Percentiles rank a stretch among this genome's conserved stretches.
These are phyloP conservation scores for Glycine soja DNA, from an alignment of 306 rosid species.

Conservation along the genomic window DNA sequence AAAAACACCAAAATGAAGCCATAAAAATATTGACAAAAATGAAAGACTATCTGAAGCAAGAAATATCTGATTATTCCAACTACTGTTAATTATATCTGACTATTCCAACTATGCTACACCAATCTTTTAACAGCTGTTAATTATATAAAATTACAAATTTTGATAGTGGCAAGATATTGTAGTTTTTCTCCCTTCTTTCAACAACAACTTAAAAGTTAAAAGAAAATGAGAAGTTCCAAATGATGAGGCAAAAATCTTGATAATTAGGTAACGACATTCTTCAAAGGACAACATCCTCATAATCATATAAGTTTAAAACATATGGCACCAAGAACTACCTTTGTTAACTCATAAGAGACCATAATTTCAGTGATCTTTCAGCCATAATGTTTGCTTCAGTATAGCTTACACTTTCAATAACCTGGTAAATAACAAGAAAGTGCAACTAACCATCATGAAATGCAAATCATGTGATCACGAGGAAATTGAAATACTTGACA, in stretches of 20 bases:
- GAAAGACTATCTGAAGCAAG: conserved; percentile 23
- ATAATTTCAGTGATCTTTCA: conserved; percentile 37
- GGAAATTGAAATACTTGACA: conserved; percentile 33
- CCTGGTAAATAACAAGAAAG: conserved; percentile 48
- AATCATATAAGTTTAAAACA: conserved; percentile 30
- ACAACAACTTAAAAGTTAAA: not conserved
- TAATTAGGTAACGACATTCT: not conserved
- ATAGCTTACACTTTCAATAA: conserved; percentile 34
- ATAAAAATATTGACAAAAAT: conserved; percentile 28
- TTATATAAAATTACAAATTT: conserved; percentile 25
- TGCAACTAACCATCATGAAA: conserved; percentile 48
- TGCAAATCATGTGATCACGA: conserved; percentile 30
- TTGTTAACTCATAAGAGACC: conserved; percentile 22
- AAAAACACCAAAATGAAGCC: not conserved
- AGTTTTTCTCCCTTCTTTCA: not conserved
- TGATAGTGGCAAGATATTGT: not conserved
- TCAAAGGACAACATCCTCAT: not conserved
- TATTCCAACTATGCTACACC: not conserved
- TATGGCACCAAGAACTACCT: conserved; percentile 39
- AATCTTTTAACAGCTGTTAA: not conserved
- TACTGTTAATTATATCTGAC: not conserved
- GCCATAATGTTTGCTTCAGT: conserved; percentile 38
- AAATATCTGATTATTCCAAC: conserved; percentile 10
- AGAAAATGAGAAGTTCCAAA: conserved; percentile 26
- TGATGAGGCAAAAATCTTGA: conserved; percentile 16